Base-by-base conservation (phyloP, 495 filamentous ascomycete species). In the Daldinia decipiens region DNA sequence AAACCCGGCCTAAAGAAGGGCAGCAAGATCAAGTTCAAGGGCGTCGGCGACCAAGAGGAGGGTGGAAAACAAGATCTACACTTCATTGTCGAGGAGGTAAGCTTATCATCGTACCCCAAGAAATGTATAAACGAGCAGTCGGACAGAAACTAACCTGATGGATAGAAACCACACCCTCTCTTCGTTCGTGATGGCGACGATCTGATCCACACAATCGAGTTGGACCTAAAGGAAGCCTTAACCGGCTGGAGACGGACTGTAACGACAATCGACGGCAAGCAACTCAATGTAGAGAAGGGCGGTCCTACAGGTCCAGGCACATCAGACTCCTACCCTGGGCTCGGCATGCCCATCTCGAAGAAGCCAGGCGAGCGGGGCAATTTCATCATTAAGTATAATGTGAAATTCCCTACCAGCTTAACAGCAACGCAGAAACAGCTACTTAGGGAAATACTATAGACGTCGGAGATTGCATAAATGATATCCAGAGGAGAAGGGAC, bases 61-160 rank as follows among this genome's bases (percentile, higher is more conserved):
- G 95, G 96, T 31, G 94, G 94, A n/a, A 91, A 93, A 62, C 96
- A 99, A 79, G 96, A 99, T 81, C 79, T 99, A 50, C 94, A 97
- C 77, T 93, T 99, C 72, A 90, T 98, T 55, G 88, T 99, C 8
- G 89, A 92, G 74, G 94, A 98, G 91, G 94, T 97, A 89, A 80
- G 90, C 36, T n/a, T 26, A 53, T 29, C 52, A 26, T 56, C 13
- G 34, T 36, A 36, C 32, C 32, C 32, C 11, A 36, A 13, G 9
- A 36, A 11, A 36, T 4, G 34, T 13, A 36, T 36, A 36, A 36
- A 4, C 11, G 34, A 36, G 13, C 3, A 13, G 12, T 13, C 3
- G n/a, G 52, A 11, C 9, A 36, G 0, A 66, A 50, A 65, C 65
- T 67, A 58, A 71, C 70, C 43, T 59, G 43, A 57, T 74, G 67